These are phyloP conservation scores for Beta lomatogona DNA, from an alignment of 179 eudicot species.

Conservation along the genomic window DNA sequence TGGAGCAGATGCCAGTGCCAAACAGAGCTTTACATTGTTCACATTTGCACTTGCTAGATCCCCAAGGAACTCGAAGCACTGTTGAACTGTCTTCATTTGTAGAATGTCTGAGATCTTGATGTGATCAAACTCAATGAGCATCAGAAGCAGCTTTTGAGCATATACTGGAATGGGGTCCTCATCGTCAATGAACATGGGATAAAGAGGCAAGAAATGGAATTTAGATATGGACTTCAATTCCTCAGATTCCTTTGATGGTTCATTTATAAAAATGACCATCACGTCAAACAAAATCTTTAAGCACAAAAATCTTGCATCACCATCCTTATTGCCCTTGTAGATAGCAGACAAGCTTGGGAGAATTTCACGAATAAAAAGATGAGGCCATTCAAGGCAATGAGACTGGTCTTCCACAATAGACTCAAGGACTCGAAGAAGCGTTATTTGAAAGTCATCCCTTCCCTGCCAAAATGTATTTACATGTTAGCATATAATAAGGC, in stretches of 20 bases:
- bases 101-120: conserved; percentile 76
- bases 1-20: conserved; percentile 84
- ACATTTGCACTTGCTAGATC: conserved; percentile 75
- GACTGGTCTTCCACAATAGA: conserved; percentile 76
- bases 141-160: conserved; percentile 95
- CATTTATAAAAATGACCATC: conserved; percentile 70
- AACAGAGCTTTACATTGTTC: conserved; percentile 79
- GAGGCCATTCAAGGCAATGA: conserved; percentile 48
- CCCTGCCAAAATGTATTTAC: conserved; percentile 52
- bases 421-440: conserved; percentile 77
- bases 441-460: conserved; percentile 91
- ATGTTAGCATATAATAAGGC: too few species aligned
- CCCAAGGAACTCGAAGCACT: conserved; percentile 78
- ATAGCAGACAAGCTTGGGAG: conserved; percentile 85
- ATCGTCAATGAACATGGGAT: conserved; percentile 79
- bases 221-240: conserved; percentile 69
- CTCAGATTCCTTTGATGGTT: conserved; percentile 45
- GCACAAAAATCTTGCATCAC: conserved; percentile 92
- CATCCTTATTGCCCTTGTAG: conserved; percentile 93
- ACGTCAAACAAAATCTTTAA: conserved; percentile 84
- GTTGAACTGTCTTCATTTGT: conserved; percentile 69
- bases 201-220: conserved; percentile 75
- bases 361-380: conserved; percentile 55
- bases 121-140: conserved; percentile 78
- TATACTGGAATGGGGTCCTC: conserved; percentile 94